Conservation (phyloP, 768 basidiomycete species). For the Serendipita sp. region DNA sequence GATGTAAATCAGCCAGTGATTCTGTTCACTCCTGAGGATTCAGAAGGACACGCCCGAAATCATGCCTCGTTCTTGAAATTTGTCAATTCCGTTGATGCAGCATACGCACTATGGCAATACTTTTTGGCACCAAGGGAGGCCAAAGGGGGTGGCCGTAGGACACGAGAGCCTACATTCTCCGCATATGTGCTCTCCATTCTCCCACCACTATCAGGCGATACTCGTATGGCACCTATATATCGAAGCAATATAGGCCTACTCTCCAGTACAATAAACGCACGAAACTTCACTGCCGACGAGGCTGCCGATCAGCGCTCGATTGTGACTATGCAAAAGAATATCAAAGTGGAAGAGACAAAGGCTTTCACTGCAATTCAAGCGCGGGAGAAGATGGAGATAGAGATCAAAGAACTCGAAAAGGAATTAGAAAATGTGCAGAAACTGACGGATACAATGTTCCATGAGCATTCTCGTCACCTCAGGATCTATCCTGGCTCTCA, state of each 20-base stretch:
- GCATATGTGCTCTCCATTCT: neutral
- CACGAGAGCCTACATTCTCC: neutral
- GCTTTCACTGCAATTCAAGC: neutral
- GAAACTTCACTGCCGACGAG: neutral
- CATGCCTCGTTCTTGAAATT: neutral
- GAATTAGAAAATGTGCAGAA: neutral
- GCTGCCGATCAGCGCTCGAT: neutral
- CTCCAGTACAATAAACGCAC: neutral
- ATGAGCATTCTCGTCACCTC: neutral
- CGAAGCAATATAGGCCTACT: neutral
- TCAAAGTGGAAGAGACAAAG: neutral
- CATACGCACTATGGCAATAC: too few species aligned
- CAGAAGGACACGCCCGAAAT: neutral
- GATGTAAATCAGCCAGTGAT: neutral
- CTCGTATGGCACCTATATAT: neutral
- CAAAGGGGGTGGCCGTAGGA: neutral
- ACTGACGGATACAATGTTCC: neutral
- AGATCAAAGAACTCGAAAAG: neutral
- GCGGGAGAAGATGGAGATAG: neutral
- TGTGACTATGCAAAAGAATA: neutral
- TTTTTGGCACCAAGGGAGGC: too few species aligned
- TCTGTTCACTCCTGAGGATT: neutral
- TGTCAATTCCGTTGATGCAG: neutral
- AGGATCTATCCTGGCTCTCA: too few species aligned
- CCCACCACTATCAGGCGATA: neutral